Base-by-base conservation (phyloP, 129 eudicot species). In the Helichrysum umbraculigerum region DNA sequence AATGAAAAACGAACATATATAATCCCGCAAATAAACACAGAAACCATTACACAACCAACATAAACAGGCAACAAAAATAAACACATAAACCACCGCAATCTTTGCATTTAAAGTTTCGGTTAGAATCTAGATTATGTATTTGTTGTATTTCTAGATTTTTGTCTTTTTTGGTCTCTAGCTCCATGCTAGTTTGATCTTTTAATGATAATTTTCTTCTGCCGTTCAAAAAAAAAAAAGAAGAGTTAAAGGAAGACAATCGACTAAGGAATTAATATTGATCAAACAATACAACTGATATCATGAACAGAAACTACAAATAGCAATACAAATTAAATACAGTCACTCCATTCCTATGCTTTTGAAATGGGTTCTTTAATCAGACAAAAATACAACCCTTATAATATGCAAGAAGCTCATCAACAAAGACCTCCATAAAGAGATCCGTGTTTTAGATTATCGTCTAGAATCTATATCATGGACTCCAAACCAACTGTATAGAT, bases 321-420 rank as follows among this genome's bases (percentile, higher is more conserved):
- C 17, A 35, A 60, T 41, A 44, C 75, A 68, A 41, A 35, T 5
- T 73, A 73, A 34, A 66, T 64, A 71, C 28, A 20, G 58, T 60
- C 84, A 80, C 79, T 80, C 79, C 79, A 74, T 80, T 74, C 79
- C 81, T 35, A 37, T 66, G 25, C 75, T 74, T 80, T 42, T 74
- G 83, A 74, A 80, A 80, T 74, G 83, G 83, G 83, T 80, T 74
- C 79, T 74, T 73, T 74, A 42, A 74, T 58, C 70, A 42, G 66
- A 66, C 78, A 66, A 74, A 80, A 73, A 56, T 71, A 72, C 82
- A 71, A 57, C 69, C 28, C 28, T 79, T 33, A 29, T 4, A 67
- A 30, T 61, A 54, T 54, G 29, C 5, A 25, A 54, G 69, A 29
- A 59, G 21, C 37, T 9, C 61, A 14, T 34, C 67, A 37, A 63